Evolutionary conservation across 495 filamentous ascomycete genomes (phyloP).

Genomic region (Cercophora newfieldiana): DNA sequence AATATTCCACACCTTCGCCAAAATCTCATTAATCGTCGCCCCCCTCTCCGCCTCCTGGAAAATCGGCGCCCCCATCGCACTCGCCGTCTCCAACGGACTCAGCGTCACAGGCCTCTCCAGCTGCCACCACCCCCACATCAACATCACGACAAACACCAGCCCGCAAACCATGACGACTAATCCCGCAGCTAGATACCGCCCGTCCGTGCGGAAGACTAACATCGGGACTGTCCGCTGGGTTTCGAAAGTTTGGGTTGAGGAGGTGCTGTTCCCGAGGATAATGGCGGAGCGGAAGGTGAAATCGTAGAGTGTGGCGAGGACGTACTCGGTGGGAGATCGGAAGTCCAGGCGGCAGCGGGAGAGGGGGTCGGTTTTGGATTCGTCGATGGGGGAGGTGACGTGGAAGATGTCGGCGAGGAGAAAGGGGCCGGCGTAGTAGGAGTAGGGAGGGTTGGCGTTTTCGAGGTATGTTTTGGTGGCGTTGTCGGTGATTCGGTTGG

Average conservation of each 20-base stretch:
- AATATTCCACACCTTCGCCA: background rate
- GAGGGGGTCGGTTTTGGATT: background rate
- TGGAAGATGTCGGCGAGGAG: background rate
- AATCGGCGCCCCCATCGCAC: background rate
- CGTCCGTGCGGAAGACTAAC: background rate
- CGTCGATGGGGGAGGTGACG: background rate
- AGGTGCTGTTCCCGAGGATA: background rate
- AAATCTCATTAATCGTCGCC: slow-evolving; percentile 1
- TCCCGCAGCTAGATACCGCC: background rate
- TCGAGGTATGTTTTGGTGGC: background rate
- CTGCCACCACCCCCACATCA: slow-evolving; percentile 12
- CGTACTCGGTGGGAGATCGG: slow-evolving; percentile 9
- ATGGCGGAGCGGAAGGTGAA: slow-evolving; percentile 1
- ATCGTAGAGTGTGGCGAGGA: background rate
- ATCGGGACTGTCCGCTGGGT: background rate
- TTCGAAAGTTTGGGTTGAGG: background rate
- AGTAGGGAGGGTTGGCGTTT: too few species aligned
- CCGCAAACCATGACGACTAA: background rate
- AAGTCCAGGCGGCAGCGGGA: slow-evolving; percentile 2
- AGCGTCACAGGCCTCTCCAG: slow-evolving; percentile 5
- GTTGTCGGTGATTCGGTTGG: background rate
- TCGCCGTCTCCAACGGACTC: slow-evolving; percentile 10
- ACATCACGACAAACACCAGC: background rate
- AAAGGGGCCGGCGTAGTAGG: background rate
- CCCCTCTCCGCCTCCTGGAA: background rate